Conservation (phyloP, 169 alveolate genomes). For the Plasmodium malariae region DNA sequence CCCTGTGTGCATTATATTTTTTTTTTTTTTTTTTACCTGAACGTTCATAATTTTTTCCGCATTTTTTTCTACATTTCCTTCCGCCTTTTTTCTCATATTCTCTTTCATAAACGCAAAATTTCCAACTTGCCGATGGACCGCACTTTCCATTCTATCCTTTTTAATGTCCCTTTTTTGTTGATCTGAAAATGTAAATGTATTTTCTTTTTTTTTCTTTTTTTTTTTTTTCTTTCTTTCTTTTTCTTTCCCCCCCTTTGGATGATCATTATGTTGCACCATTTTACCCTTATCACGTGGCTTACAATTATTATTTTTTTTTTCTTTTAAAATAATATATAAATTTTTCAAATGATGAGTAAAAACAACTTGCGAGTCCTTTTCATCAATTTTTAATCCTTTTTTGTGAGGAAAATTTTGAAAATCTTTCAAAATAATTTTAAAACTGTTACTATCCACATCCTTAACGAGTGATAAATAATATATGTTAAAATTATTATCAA, state of each 20-base stretch:
- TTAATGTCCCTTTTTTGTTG: no score
- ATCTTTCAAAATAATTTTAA: constrained; percentile 52
- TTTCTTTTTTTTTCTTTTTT: neutral
- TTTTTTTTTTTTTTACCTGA: neutral
- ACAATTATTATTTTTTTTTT: constrained; percentile 19
- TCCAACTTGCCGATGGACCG: neutral
- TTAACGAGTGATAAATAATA: constrained; percentile 58
- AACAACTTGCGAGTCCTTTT: constrained; percentile 15
- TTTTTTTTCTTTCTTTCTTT: neutral
- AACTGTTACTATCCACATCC: constrained; percentile 12
- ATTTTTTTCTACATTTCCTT: neutral
- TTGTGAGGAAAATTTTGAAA: constrained; percentile 76
- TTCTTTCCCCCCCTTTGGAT: no score
- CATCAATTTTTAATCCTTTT: constrained; percentile 48
- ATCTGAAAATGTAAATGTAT: neutral
- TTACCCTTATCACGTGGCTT: no score
- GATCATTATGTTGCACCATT: no score
- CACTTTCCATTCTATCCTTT: neutral
- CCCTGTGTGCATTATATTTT: neutral
- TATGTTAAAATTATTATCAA: constrained; percentile 59
- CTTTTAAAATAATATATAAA: constrained; percentile 35
- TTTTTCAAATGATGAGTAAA: constrained; percentile 50
- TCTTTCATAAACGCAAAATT: neutral
- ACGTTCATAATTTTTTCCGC: neutral
- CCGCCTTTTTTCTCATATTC: neutral